A percentile compares a stretch with the other conserved stretches of the same genome.
These are phyloP conservation scores for Raphanus hybrid DNA, from an alignment of 441 rosid species.

Conservation along the genomic window DNA sequence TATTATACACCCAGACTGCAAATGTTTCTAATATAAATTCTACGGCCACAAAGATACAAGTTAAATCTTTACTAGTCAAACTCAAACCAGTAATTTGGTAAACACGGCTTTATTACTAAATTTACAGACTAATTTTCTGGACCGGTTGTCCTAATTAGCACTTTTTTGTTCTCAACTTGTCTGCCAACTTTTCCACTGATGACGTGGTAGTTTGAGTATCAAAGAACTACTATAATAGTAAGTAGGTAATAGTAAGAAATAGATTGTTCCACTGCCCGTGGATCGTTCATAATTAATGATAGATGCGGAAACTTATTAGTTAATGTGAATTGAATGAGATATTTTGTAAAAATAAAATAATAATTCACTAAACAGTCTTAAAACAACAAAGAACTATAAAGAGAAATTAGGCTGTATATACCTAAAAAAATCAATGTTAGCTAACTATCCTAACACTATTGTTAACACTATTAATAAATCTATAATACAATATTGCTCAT, in stretches of 20 bases:
- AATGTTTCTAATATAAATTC: background rate
- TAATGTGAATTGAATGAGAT: background rate
- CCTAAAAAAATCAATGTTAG: too few species aligned
- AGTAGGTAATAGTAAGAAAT: background rate
- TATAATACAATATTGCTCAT: too few species aligned
- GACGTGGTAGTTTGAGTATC: conserved; percentile 13
- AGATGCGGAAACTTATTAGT: background rate
- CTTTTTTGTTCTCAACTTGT: background rate
- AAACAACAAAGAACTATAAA: background rate
- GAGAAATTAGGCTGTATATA: too few species aligned
- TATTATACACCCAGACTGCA: too few species aligned
- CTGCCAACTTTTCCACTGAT: background rate
- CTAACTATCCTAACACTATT: too few species aligned
- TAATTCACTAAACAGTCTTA: background rate
- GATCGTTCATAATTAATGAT: conserved; percentile 10
- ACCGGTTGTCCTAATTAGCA: background rate
- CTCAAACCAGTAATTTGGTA: background rate
- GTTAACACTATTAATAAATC: too few species aligned
- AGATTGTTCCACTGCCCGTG: conserved; percentile 7
- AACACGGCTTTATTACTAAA: background rate
- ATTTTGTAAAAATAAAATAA: background rate
- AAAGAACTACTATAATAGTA: background rate
- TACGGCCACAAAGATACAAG: background rate
- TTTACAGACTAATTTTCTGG: background rate
- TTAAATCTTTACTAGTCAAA: background rate